Percentiles rank a stretch among this genome's conserved stretches.
phyloP scores from a whole-genome alignment of 2,329 filamentous ascomycete genomes.

The Clonostachys rosea region DNA sequence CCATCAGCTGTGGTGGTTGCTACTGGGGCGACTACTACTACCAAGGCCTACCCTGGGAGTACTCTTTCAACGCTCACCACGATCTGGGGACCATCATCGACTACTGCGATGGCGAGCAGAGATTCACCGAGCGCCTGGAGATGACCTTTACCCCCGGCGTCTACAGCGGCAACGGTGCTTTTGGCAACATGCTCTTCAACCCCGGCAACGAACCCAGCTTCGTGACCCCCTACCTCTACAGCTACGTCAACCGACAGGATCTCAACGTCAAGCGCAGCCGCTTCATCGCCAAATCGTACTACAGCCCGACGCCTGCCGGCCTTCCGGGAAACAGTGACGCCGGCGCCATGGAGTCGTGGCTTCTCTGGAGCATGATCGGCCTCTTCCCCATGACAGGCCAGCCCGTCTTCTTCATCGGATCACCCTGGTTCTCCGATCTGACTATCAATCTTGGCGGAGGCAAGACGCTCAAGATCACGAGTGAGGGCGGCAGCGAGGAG shows the following conservation, averaged over 20 bases:
- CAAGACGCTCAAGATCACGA: conserved; percentile 49
- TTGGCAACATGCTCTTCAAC: conserved; percentile 57
- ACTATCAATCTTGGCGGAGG: conserved; percentile 52
- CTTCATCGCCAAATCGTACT: conserved; percentile 53
- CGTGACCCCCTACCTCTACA: conserved; percentile 64
- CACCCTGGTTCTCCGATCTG: conserved; percentile 58
- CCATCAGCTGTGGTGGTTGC: conserved; percentile 55
- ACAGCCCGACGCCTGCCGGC: conserved; percentile 47
- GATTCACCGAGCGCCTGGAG: conserved; percentile 54
- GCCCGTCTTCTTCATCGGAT: conserved; percentile 61
- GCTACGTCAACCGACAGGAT: conserved; percentile 60
- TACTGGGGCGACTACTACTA: conserved; percentile 61
- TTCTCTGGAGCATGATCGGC: conserved; percentile 65
- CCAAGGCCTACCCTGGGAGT: conserved; percentile 59
- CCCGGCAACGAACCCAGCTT: conserved; percentile 66
- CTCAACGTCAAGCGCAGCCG: conserved; percentile 55
- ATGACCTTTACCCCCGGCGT: conserved; percentile 52
- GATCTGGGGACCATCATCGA: conserved; percentile 52
- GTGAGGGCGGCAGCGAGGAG: conserved; percentile 40
- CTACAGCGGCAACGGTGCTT: conserved; percentile 31
- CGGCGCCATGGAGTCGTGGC: conserved; percentile 68
- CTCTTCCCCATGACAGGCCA: conserved; percentile 66
- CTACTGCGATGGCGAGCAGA: conserved; percentile 46
- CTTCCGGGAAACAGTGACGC: conserved; percentile 69
- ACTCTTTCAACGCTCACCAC: conserved; percentile 66